A percentile compares a stretch with the other conserved stretches of the same genome.
These are phyloP conservation scores for Anethum foeniculum DNA, from an alignment of 140 eudicot genomes.

Conservation along the genomic window DNA sequence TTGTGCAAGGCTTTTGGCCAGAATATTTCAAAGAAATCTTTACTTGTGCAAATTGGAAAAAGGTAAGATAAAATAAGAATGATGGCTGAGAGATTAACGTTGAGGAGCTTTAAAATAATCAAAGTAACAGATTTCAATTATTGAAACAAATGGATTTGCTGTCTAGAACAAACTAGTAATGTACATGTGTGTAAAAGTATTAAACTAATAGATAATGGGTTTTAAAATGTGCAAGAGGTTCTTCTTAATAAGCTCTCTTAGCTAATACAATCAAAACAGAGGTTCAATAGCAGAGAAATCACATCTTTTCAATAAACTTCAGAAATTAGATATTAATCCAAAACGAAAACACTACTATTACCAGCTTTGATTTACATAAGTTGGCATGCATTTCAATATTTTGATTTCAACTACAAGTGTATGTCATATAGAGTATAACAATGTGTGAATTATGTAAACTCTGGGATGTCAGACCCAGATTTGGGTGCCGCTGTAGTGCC, in stretches of 20 bases:
- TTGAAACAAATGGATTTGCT: background rate
- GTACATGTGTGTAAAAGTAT: background rate
- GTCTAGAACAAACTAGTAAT: background rate
- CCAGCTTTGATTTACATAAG: background rate
- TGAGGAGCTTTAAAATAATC: background rate
- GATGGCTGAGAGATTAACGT: background rate
- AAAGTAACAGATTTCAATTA: background rate
- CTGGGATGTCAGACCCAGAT: background rate
- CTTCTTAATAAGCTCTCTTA: no score
- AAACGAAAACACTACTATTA: no score
- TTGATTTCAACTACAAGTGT: background rate
- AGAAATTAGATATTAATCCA: no score
- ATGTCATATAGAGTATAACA: no score
- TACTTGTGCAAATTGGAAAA: background rate
- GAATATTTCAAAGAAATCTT: background rate
- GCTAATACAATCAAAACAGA: no score
- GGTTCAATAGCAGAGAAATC: background rate
- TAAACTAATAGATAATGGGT: background rate
- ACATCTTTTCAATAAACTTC: no score
- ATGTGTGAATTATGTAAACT: background rate
- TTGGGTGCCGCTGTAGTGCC: background rate
- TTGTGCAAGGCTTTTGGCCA: background rate
- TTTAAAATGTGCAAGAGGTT: background rate
- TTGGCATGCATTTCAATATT: background rate
- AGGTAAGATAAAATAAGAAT: background rate